phyloP scores from a whole-genome alignment of 1,284 basidiomycete genomes.

The Somion occarium region DNA sequence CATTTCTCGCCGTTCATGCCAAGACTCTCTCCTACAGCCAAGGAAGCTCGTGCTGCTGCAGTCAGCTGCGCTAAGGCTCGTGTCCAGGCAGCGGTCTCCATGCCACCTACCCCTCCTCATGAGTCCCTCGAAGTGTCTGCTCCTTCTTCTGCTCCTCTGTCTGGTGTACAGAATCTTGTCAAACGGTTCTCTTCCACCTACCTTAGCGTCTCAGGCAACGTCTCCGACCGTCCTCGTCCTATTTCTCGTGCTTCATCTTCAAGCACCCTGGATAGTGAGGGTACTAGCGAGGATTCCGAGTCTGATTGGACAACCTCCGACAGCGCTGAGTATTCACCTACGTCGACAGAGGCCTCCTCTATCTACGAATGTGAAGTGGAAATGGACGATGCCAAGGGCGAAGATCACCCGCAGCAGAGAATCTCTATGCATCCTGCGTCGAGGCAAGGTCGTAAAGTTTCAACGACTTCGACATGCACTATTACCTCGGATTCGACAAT shows the following conservation, averaged over 20 bases:
- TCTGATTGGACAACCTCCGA: constrained; percentile 60
- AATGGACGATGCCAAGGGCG: constrained; percentile 31
- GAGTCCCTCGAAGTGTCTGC: constrained; percentile 23
- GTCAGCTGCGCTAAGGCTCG: constrained; percentile 58
- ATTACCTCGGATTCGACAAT: constrained; percentile 23
- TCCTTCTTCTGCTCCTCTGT: constrained; percentile 18
- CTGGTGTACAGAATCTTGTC: constrained; percentile 46
- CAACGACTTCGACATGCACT: constrained; percentile 31
- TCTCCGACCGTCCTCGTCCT: constrained; percentile 18
- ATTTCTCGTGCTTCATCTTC: constrained; percentile 26
- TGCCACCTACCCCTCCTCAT: constrained; percentile 37
- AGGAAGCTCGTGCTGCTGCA: constrained; percentile 48
- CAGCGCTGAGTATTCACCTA: constrained; percentile 44
- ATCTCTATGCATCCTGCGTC: constrained; percentile 34
- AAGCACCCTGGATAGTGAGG: constrained; percentile 34
- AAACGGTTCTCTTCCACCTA: constrained; percentile 50
- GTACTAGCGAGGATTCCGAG: constrained; percentile 51
- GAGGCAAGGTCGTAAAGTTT: constrained; percentile 36
- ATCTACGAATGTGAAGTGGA: constrained; percentile 43
- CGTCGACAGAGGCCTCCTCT: constrained; percentile 44
- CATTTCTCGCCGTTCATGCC: constrained; percentile 61
- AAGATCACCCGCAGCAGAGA: constrained; percentile 25
- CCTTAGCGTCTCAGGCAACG: constrained; percentile 25
- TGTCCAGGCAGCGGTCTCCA: constrained; percentile 37
- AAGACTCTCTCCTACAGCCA: constrained; percentile 26